Base-by-base conservation (phyloP, 305 asterid species). In the Fraxinus albicans region DNA sequence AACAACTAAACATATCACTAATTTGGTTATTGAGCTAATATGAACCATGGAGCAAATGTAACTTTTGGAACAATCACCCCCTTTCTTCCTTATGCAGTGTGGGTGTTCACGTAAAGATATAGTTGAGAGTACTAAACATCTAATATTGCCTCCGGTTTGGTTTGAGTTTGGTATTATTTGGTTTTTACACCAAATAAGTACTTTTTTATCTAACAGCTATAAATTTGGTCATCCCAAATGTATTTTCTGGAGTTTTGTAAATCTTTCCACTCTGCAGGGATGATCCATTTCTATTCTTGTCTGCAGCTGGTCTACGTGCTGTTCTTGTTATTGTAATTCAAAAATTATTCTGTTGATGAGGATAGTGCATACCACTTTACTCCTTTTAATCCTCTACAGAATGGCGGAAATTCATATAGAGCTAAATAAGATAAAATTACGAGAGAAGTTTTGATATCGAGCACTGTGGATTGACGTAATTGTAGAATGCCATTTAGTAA, bases 241-340 rank as follows among this genome's bases (percentile, higher is more conserved):
- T 21, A 63, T 63, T 19, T 19, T 40, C 23, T 35, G 38, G 65
- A 72, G 42, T 72, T 7, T 63, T 63, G 31, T 21, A 63, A 21
- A 63, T 63, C 15, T 21, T 1, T n/a, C 70, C 12, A 21, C 70
- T 60, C 70, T 60, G 29, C 70, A 8, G 29, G 12, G 23, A 60
- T 27, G 31, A 6, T 60, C 63, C 82, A 47, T 17, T 44, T 38
- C 27, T 25, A 33, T 70, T 15, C 23, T 15, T 81, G 42, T 75
- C 72, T 78, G 75, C 78, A 80, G 75, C 86, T 80, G 79, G 79
- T 9, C n/a, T 80, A 80, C 29, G 69, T 9, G 70, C 81, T 67
- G 38, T 25, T 17, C 69, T 58, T 58, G 69, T n/a, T n/a, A 21
- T 60, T 60, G 0, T 10, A n/a, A 60, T 21, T 77, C 31, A 47